These are phyloP conservation scores for Exidia glandulosa DNA, from an alignment of 768 basidiomycete species.

Conservation along the genomic window DNA sequence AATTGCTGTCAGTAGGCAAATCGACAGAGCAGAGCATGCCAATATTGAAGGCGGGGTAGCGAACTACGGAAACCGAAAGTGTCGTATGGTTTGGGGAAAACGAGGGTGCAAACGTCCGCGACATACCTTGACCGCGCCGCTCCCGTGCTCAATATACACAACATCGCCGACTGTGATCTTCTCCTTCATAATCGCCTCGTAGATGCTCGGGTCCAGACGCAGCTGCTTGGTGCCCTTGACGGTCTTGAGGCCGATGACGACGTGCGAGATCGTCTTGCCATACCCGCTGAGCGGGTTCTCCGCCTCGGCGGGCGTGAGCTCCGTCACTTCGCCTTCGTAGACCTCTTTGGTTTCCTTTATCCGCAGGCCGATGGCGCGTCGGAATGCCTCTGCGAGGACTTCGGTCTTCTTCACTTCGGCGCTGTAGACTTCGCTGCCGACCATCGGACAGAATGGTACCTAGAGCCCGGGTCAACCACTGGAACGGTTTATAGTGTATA, in stretches of 20 bases:
- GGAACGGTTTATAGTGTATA: too few relatives aligned
- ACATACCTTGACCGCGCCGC: conserved; percentile 85
- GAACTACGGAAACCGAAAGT: background rate
- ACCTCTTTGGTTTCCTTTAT: conserved; percentile 99
- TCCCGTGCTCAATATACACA: conserved; percentile 87
- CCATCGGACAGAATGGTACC: conserved; percentile 98
- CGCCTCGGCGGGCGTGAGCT: conserved; percentile 89
- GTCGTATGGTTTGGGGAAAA: background rate
- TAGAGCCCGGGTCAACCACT: too few relatives aligned
- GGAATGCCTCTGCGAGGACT: conserved; percentile 87
- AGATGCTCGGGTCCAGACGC: conserved; percentile 86
- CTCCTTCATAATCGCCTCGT: conserved; percentile 95
- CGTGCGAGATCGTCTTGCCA: conserved; percentile 98
- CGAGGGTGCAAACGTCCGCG: background rate
- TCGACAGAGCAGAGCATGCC: too few relatives aligned
- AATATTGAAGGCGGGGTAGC: too few relatives aligned
- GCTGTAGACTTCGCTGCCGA: conserved; percentile 93
- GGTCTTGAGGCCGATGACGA: conserved; percentile 91
- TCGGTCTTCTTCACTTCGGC: conserved; percentile 99
- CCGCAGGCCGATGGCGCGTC: conserved; percentile 89
- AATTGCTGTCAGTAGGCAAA: background rate
- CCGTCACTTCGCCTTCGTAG: conserved; percentile 97
- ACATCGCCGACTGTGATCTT: conserved; percentile 95
- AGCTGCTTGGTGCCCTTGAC: conserved; percentile 89
- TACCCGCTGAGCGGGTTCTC: conserved; percentile 97